These are phyloP conservation scores for Metschnikowia rubicola DNA, from an alignment of 805 yeast genomes.

Conservation along the genomic window DNA sequence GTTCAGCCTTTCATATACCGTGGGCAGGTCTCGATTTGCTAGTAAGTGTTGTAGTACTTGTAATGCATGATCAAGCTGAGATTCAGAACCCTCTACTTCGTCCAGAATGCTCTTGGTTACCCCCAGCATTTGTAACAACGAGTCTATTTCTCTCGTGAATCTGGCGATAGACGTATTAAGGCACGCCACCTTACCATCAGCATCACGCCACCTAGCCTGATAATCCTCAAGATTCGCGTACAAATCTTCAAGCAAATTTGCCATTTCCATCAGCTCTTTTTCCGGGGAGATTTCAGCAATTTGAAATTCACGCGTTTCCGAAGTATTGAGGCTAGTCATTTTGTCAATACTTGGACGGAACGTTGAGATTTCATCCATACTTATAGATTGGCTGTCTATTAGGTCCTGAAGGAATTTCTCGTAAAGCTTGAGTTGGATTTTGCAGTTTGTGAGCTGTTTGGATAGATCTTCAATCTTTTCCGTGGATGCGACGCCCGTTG, in stretches of 20 bases:
- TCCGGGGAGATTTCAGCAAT: constrained; percentile 15
- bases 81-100: no score
- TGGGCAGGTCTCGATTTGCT: no score
- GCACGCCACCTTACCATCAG: constrained; percentile 10
- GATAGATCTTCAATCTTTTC: constrained; percentile 17
- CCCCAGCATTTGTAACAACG: no score
- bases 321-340: constrained; percentile 12
- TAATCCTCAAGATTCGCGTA: constrained; percentile 34
- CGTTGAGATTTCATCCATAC: constrained; percentile 20
- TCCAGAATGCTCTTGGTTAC: no score
- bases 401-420: constrained; percentile 38
- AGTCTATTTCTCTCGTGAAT: constrained; percentile 18
- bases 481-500: constrained; percentile 7
- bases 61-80: no score
- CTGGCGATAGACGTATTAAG: constrained; percentile 5
- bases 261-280: constrained; percentile 32
- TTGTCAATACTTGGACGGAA: constrained; percentile 22
- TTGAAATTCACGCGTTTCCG: not conserved
- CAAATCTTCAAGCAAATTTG: constrained; percentile 36
- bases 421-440: constrained; percentile 37
- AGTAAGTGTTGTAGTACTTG: no score
- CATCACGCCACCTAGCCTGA: constrained; percentile 29
- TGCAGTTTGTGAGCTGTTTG: constrained; percentile 31
- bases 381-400: constrained; percentile 21
- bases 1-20: no score